Evolutionary conservation across 2,329 filamentous ascomycete species (phyloP).

Genomic region (Colletotrichum sp.): DNA sequence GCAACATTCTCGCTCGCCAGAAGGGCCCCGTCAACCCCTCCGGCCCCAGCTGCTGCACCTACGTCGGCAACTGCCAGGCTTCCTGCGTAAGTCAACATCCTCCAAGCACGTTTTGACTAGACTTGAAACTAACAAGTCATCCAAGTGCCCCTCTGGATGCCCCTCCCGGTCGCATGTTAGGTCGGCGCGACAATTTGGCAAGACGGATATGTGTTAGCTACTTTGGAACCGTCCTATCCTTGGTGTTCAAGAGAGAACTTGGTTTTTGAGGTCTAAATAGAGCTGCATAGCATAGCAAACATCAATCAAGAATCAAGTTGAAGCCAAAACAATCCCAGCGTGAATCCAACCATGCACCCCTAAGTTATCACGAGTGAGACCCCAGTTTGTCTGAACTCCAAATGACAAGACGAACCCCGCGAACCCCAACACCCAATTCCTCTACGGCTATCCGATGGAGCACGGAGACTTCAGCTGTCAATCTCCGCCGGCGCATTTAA

Average conservation of each 20-base stretch:
- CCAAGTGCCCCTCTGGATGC: background rate
- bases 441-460: background rate
- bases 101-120: too few relatives aligned
- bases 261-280: rapidly evolving
- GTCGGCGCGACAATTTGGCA: background rate
- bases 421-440: background rate
- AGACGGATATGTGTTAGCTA: background rate
- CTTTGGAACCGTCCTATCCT: background rate
- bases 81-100: background rate
- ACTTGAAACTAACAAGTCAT: background rate
- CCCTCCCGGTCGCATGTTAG: background rate
- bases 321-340: background rate
- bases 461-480: background rate
- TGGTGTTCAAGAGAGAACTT: too few relatives aligned
- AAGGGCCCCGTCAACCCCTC: background rate
- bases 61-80: background rate
- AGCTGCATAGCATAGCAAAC: background rate
- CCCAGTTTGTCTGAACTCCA: background rate
- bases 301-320: background rate
- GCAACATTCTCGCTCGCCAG: background rate
- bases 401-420: background rate
- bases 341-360: background rate
- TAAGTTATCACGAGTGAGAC: background rate
- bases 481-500: background rate
- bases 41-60: background rate